A percentile compares a stretch with the other conserved stretches of the same genome.
Conservation (phyloP, 306 rosid species). For the Hippophae gyantsensis region DNA sequence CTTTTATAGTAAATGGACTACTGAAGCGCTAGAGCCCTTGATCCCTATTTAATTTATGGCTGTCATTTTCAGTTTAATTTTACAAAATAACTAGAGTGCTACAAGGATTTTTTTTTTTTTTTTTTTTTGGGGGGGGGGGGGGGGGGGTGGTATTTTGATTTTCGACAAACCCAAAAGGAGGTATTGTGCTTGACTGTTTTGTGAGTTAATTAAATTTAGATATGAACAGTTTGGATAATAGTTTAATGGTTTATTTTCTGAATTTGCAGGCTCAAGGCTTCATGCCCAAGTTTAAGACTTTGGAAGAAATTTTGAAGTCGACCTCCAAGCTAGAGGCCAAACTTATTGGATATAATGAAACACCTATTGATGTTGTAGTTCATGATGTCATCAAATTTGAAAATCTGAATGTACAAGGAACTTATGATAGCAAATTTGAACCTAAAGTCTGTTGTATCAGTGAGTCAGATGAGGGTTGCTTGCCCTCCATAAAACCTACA, state of each 20-base stretch:
- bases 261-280: slow-evolving; percentile 61
- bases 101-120: no score
- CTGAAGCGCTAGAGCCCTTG: no score
- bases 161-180: no score
- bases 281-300: slow-evolving; percentile 41
- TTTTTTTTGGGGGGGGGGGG: no score
- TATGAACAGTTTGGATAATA: no score
- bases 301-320: slow-evolving; percentile 63
- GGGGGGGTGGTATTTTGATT: no score
- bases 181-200: no score
- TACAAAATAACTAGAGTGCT: no score
- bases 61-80: no score
- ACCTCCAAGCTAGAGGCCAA: slow-evolving; percentile 48
- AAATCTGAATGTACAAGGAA: slow-evolving; percentile 16
- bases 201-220: no score
- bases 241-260: background rate
- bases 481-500: slow-evolving; percentile 17
- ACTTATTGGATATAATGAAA: slow-evolving; percentile 81
- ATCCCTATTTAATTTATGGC: no score
- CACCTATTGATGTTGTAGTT: slow-evolving; percentile 37
- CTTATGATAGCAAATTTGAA: slow-evolving; percentile 16
- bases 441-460: slow-evolving; percentile 13
- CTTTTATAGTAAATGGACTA: no score
- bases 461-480: slow-evolving; percentile 10
- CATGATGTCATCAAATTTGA: slow-evolving; percentile 10